A percentile compares a stretch with the other conserved stretches of the same genome.
These are phyloP conservation scores for Gypsophila paniculata DNA, from an alignment of 179 eudicot genomes.

Conservation along the genomic window DNA sequence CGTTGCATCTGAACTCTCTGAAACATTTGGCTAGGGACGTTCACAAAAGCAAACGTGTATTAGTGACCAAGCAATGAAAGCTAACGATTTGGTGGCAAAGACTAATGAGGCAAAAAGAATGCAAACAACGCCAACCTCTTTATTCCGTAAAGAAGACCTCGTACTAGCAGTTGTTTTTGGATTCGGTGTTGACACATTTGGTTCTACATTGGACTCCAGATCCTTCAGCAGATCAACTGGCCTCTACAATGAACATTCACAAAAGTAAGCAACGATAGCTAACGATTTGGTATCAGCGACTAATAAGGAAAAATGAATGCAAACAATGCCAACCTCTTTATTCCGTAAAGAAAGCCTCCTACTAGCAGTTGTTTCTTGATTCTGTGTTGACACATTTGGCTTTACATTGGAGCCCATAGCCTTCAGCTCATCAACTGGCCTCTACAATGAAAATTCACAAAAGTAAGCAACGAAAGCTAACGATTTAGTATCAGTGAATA, in stretches of 20 bases:
- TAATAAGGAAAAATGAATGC: constrained; percentile 1
- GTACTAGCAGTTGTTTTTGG: constrained; percentile 16
- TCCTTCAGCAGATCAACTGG: constrained; percentile 19
- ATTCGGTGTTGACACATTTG: constrained; percentile 20
- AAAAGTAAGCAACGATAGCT: background rate
- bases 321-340: constrained; percentile 21
- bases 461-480: too few species aligned
- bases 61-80: constrained; percentile 15
- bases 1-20: background rate
- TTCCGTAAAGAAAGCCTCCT: constrained; percentile 26
- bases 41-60: constrained; percentile 2
- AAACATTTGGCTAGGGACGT: background rate
- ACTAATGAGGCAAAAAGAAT: background rate
- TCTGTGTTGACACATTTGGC: constrained; percentile 22
- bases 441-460: constrained; percentile 22
- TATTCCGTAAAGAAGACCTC: constrained; percentile 25
- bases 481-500: too few species aligned
- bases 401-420: constrained; percentile 24
- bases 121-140: constrained; percentile 21
- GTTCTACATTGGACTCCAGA: constrained; percentile 24
- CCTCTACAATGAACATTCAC: constrained; percentile 24
- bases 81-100: background rate
- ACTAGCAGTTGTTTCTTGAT: constrained; percentile 13
- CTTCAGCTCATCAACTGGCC: constrained; percentile 19
- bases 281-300: background rate